Evolutionary conservation across 2,329 filamentous ascomycete species (phyloP).

Genomic region (Huntiella abstrusa): DNA sequence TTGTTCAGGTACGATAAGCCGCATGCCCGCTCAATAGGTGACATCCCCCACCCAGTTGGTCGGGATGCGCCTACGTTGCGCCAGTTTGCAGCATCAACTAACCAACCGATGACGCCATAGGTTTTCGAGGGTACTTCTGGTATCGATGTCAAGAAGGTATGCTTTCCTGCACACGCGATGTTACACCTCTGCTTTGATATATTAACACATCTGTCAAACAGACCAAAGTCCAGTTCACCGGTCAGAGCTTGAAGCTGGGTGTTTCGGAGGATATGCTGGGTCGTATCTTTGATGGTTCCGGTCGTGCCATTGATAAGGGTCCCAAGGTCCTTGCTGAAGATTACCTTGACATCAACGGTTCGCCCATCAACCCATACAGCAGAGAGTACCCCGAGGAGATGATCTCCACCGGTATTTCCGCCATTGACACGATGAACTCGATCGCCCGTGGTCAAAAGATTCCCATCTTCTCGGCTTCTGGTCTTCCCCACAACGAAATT

Average conservation of each 20-base stretch:
- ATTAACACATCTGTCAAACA: conserved; percentile 22
- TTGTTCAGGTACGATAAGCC: conserved; percentile 58
- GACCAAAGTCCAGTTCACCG: conserved; percentile 96
- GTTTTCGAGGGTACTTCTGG: conserved; percentile 95
- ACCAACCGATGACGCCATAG: conserved; percentile 25
- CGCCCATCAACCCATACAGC: conserved; percentile 94
- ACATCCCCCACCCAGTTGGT: not conserved
- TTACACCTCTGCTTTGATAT: not conserved
- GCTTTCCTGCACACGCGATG: conserved; percentile 10
- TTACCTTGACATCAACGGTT: conserved; percentile 97
- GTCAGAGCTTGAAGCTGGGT: conserved; percentile 92
- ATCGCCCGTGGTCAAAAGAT: conserved; percentile 99
- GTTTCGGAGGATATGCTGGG: conserved; percentile 99
- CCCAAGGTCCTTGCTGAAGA: conserved; percentile 96
- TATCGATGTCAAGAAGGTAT: conserved; percentile 97
- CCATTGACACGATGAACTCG: conserved; percentile 96
- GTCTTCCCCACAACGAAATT: conserved; percentile 98
- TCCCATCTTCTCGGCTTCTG: conserved; percentile 93
- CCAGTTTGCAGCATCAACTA: not conserved
- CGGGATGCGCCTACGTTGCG: not conserved
- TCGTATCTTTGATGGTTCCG: conserved; percentile 95
- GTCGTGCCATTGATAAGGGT: conserved; percentile 95
- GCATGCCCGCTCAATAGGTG: no score
- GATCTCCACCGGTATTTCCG: conserved; percentile 98
- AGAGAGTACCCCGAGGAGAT: conserved; percentile 98